These are phyloP conservation scores for Huntiella decipiens DNA, from an alignment of 2,329 filamentous ascomycete species.

Conservation along the genomic window DNA sequence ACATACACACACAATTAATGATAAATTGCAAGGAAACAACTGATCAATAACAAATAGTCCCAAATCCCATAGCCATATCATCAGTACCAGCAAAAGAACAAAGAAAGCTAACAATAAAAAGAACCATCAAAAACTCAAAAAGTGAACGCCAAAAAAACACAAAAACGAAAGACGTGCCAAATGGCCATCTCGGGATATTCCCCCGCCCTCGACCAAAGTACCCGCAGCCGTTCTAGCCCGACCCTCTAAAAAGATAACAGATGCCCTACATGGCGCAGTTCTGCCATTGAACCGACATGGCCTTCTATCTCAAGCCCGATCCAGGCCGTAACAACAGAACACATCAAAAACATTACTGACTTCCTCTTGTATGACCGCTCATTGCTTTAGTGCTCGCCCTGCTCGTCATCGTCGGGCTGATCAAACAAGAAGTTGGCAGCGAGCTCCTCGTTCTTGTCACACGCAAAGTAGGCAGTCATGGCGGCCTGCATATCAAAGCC, in stretches of 20 bases:
- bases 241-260: too few relatives aligned
- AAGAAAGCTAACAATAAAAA: not conserved
- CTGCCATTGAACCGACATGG: not conserved
- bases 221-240: too few relatives aligned
- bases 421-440: constrained; percentile 97
- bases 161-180: not conserved
- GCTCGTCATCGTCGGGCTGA: constrained; percentile 70
- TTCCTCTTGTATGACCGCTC: not conserved
- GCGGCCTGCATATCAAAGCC: constrained; percentile 86
- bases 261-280: not conserved
- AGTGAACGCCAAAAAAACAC: too few relatives aligned
- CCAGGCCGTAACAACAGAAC: not conserved
- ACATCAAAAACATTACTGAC: not conserved
- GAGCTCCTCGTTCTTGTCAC: constrained; percentile 97
- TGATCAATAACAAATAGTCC: not conserved
- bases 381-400: constrained; percentile 14
- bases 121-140: too few relatives aligned
- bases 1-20: not conserved
- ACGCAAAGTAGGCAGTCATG: constrained; percentile 97
- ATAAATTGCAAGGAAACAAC: not conserved
- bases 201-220: too few relatives aligned
- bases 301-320: not conserved
- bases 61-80: not conserved
- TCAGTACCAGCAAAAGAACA: not conserved
- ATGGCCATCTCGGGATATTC: not conserved